Conservation (phyloP, 78 protist species). For the Speleostelium caveatum region DNA sequence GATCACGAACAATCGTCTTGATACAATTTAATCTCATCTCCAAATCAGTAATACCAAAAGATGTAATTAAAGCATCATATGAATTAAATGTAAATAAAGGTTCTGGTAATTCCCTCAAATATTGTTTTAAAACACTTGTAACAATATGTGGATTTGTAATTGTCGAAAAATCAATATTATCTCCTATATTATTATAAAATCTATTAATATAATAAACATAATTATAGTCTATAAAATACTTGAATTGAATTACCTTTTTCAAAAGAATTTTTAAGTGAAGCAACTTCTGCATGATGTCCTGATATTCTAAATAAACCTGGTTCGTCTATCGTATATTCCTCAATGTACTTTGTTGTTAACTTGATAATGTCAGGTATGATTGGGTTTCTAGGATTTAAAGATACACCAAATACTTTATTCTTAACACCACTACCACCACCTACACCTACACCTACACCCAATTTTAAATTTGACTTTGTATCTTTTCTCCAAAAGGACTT, state of each 20-base stretch:
- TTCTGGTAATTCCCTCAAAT: constrained; percentile 86
- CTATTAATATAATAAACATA: too few relatives aligned
- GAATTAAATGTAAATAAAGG: constrained; percentile 83
- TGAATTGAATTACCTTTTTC: constrained; percentile 21
- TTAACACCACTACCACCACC: not conserved
- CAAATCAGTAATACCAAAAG: constrained; percentile 9
- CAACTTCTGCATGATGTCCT: constrained; percentile 13
- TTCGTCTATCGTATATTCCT: constrained; percentile 11
- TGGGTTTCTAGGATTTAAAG: constrained; percentile 25
- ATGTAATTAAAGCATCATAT: constrained; percentile 69
- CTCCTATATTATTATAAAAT: not conserved
- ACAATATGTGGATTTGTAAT: constrained; percentile 63
- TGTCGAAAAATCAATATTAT: constrained; percentile 1
- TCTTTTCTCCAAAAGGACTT: constrained; percentile 37
- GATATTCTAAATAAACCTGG: constrained; percentile 54
- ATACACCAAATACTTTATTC: constrained; percentile 5
- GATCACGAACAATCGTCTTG: not conserved
- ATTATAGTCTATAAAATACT: not conserved
- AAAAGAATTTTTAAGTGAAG: not conserved
- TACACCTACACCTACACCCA: not conserved
- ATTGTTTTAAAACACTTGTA: constrained; percentile 78
- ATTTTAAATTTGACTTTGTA: constrained; percentile 36
- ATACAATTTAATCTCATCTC: constrained; percentile 15
- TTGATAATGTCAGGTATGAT: constrained; percentile 23
- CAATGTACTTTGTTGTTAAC: constrained; percentile 16